Evolutionary conservation across 768 basidiomycete genomes (phyloP).

Genomic region (Atractiella rhizophila): DNA sequence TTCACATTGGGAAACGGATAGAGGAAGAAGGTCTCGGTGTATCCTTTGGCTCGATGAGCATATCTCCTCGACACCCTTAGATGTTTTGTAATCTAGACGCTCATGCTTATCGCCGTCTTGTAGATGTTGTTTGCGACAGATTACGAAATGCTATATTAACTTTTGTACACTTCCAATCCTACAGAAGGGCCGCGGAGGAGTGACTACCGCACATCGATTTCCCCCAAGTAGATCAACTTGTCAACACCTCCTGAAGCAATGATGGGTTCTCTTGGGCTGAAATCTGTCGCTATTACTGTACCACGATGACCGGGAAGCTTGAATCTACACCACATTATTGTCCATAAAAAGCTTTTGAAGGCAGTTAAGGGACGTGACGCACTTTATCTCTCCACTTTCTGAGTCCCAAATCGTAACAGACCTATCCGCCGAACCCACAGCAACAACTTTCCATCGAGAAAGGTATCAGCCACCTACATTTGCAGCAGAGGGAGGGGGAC

Average conservation of each 20-base stretch:
- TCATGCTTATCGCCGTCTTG: too few species aligned
- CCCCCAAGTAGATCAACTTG: slow-evolving; percentile 14
- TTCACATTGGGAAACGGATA: too few species aligned
- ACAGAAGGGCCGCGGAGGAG: too few species aligned
- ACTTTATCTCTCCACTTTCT: slow-evolving; percentile 15
- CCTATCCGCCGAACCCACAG: slow-evolving; percentile 25
- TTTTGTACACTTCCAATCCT: too few species aligned
- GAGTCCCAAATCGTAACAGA: slow-evolving; percentile 24
- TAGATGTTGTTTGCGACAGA: too few species aligned
- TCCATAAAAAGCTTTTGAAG: background rate
- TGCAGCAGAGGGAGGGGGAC: slow-evolving; percentile 2
- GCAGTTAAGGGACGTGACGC: slow-evolving; percentile 20
- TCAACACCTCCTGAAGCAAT: slow-evolving; percentile 17
- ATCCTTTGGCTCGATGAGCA: too few species aligned
- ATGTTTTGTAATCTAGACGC: too few species aligned
- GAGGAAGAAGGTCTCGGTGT: too few species aligned
- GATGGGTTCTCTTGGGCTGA: slow-evolving; percentile 87
- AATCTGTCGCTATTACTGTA: slow-evolving; percentile 81
- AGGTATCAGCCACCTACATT: background rate
- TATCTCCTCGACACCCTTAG: too few species aligned
- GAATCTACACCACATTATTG: background rate
- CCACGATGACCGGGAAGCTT: slow-evolving; percentile 90
- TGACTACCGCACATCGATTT: slow-evolving; percentile 6
- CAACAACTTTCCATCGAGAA: slow-evolving; percentile 20
- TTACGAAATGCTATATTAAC: too few species aligned